Percentiles rank a stretch among this genome's conserved stretches.
Evolutionary conservation across 208 protist species (phyloP).

Genomic region (Wallacemonas sp.): DNA sequence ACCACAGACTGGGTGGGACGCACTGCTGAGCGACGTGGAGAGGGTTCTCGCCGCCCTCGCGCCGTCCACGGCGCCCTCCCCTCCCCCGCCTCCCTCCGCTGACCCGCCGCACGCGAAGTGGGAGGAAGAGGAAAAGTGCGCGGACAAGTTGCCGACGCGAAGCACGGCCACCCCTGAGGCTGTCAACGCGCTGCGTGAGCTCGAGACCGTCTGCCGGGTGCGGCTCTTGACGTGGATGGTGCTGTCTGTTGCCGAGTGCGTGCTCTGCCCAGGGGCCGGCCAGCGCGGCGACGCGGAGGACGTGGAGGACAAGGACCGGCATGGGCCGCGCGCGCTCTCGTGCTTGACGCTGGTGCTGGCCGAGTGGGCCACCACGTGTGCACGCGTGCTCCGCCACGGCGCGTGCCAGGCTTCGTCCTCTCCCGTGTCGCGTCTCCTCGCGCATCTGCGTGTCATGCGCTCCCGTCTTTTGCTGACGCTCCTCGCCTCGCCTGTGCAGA

Average conservation of each 20-base stretch:
- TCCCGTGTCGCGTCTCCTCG: neutral
- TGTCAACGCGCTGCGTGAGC: slow-evolving; percentile 1
- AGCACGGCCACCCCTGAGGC: neutral
- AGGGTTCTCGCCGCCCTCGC: neutral
- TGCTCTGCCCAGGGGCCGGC: neutral
- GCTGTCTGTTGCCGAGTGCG: slow-evolving; percentile 29
- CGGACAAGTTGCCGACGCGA: too few relatives aligned
- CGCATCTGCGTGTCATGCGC: neutral
- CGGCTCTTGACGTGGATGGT: slow-evolving; percentile 33
- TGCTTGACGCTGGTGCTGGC: slow-evolving; percentile 1
- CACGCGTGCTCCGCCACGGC: neutral
- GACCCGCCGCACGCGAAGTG: neutral
- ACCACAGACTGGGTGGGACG: neutral
- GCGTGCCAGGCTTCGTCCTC: neutral
- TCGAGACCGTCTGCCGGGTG: slow-evolving; percentile 21
- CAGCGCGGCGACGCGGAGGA: neutral
- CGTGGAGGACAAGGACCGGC: neutral
- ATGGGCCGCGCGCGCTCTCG: neutral
- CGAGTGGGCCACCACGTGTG: slow-evolving; percentile 4
- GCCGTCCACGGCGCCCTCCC: neutral
- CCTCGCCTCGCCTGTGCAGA: neutral
- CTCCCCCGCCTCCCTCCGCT: neutral
- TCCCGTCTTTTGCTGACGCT: neutral
- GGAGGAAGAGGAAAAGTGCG: neutral
- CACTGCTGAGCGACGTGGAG: neutral